Evolutionary conservation across 345 rosid species (phyloP).

Genomic region (Euclidium syriacum): DNA sequence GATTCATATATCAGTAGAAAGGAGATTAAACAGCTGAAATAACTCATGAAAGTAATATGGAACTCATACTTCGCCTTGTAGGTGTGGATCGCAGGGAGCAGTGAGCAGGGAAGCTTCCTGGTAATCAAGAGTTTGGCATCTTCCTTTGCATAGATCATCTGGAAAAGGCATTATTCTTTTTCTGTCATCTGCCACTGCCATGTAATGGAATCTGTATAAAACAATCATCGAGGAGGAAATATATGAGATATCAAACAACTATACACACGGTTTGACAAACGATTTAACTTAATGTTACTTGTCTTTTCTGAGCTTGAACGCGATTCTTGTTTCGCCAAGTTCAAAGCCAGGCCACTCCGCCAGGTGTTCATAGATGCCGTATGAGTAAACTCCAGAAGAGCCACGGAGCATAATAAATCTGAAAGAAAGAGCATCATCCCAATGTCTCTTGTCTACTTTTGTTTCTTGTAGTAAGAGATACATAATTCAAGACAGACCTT

Average conservation of each 20-base stretch:
- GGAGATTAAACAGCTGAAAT: neutral
- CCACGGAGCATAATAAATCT: conserved; percentile 91
- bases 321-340: conserved; percentile 77
- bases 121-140: conserved; percentile 72
- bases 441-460: conserved; percentile 1
- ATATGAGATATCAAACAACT: conserved; percentile 18
- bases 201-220: conserved; percentile 68
- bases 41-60: neutral
- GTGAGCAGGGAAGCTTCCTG: conserved; percentile 78
- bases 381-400: conserved; percentile 86
- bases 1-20: neutral
- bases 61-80: conserved; percentile 55
- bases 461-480: neutral
- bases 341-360: conserved; percentile 88
- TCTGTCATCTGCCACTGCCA: conserved; percentile 88
- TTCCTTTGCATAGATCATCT: conserved; percentile 59
- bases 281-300: conserved; percentile 37
- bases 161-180: conserved; percentile 90
- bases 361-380: conserved; percentile 78
- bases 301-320: conserved; percentile 96
- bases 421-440: conserved; percentile 26
- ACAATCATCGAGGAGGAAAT: neutral
- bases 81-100: conserved; percentile 62
- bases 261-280: neutral
- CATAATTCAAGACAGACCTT: conserved; percentile 41